These are phyloP conservation scores for Trichoderma sp. DNA, from an alignment of 2,329 filamentous ascomycete species.

Conservation along the genomic window DNA sequence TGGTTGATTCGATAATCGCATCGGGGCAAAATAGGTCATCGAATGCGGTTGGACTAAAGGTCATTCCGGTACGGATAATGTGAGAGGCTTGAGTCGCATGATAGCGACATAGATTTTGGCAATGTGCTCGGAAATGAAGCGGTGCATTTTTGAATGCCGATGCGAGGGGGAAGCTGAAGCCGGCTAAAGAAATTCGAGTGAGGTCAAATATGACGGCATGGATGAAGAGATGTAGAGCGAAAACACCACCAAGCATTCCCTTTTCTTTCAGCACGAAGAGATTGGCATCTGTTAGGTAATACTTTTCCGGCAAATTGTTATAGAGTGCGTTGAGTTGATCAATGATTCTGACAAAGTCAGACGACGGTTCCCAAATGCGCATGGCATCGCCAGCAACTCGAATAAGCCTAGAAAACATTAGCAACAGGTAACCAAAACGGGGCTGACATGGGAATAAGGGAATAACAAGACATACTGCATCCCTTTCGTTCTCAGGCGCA, in stretches of 20 bases:
- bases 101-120: conserved; percentile 30
- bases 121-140: conserved; percentile 28
- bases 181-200: conserved; percentile 31
- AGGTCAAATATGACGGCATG: conserved; percentile 33
- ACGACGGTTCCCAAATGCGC: conserved; percentile 28
- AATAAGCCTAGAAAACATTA: conserved; percentile 28
- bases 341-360: conserved; percentile 29
- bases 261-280: conserved; percentile 29
- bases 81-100: conserved; percentile 32
- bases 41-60: conserved; percentile 26
- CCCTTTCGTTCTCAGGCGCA: conserved; percentile 29
- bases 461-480: conserved; percentile 26
- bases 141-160: conserved; percentile 30
- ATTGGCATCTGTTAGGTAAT: conserved; percentile 30
- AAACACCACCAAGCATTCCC: conserved; percentile 30
- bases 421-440: not conserved
- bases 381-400: conserved; percentile 24
- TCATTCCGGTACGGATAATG: conserved; percentile 29
- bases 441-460: not conserved
- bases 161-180: conserved; percentile 33
- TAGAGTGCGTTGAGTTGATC: conserved; percentile 29
- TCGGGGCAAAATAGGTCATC: conserved; percentile 32
- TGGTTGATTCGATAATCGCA: conserved; percentile 32
- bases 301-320: conserved; percentile 30
- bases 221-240: conserved; percentile 32